Percentiles rank a stretch among this genome's conserved stretches.
These are phyloP conservation scores for Ceratobasidium sp. DNA, from an alignment of 1,284 basidiomycete species.

Conservation along the genomic window DNA sequence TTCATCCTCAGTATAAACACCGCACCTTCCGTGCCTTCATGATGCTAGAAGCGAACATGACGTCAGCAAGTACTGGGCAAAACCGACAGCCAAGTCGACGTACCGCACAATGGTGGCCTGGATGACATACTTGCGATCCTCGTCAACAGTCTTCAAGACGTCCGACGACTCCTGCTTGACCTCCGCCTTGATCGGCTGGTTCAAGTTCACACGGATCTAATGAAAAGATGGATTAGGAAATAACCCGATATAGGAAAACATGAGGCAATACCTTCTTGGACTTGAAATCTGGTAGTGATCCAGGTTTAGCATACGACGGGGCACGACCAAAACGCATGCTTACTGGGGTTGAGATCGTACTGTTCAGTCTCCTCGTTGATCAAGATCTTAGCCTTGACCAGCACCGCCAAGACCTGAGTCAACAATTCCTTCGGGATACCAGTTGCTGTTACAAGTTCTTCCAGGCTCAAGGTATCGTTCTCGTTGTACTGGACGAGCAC, in stretches of 20 bases:
- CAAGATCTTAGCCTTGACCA: constrained; percentile 91
- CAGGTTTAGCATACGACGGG: background rate
- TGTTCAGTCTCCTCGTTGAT: constrained; percentile 83
- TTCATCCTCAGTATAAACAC: background rate
- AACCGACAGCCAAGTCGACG: constrained; percentile 47
- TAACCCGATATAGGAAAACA: constrained; percentile 43
- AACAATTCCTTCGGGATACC: constrained; percentile 84
- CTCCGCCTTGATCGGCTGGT: constrained; percentile 93
- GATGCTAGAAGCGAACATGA: constrained; percentile 61
- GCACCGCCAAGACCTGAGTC: constrained; percentile 78
- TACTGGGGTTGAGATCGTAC: constrained; percentile 93
- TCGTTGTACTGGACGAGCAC: constrained; percentile 94
- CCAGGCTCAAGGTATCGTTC: constrained; percentile 80
- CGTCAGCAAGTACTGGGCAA: background rate
- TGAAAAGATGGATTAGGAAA: background rate
- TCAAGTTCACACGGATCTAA: constrained; percentile 86
- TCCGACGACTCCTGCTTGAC: constrained; percentile 91
- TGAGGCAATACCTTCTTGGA: constrained; percentile 75
- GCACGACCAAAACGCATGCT: constrained; percentile 49
- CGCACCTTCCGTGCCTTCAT: constrained; percentile 89
- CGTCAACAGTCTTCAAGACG: constrained; percentile 94
- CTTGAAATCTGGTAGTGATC: constrained; percentile 74
- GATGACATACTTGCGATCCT: constrained; percentile 96
- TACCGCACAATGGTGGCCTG: constrained; percentile 97
- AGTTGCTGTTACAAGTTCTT: constrained; percentile 84